These are phyloP conservation scores for Xylariaceae sp. DNA, from an alignment of 2,329 filamentous ascomycete species.

Conservation along the genomic window DNA sequence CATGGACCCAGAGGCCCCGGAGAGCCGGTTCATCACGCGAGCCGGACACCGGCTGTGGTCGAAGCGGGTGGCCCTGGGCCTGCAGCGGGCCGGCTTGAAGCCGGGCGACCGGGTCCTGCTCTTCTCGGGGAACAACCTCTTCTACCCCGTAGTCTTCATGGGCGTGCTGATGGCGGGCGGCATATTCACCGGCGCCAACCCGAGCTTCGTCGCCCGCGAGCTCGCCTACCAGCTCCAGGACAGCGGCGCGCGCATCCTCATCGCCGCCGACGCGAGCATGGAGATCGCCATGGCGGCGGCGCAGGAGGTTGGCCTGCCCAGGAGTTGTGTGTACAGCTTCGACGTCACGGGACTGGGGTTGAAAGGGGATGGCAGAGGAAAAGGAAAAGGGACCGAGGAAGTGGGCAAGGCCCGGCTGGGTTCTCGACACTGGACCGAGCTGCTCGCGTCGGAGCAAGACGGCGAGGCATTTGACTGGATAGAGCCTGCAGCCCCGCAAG, in stretches of 20 bases:
- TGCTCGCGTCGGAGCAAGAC: constrained; percentile 29
- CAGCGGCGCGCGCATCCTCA: constrained; percentile 60
- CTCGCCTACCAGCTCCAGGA: constrained; percentile 71
- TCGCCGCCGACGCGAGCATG: constrained; percentile 56
- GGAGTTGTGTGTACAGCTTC: constrained; percentile 58
- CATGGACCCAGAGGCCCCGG: constrained; percentile 61
- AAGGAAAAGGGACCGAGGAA: too few relatives aligned
- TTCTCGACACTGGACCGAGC: constrained; percentile 25
- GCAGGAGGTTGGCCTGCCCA: constrained; percentile 47
- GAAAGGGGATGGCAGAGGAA: too few relatives aligned
- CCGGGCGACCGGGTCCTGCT: constrained; percentile 66
- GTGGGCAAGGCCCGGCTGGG: constrained; percentile 23
- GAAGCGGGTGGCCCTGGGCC: constrained; percentile 65
- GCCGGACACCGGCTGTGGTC: constrained; percentile 62
- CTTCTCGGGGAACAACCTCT: constrained; percentile 68
- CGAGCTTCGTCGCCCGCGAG: constrained; percentile 63
- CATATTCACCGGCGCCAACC: constrained; percentile 72
- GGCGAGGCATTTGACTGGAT: constrained; percentile 60
- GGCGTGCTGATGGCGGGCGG: constrained; percentile 73
- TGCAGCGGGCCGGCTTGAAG: constrained; percentile 58
- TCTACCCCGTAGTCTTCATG: constrained; percentile 65
- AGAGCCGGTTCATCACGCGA: constrained; percentile 61
- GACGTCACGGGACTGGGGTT: constrained; percentile 47
- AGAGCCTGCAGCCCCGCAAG: constrained; percentile 45
- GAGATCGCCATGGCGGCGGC: constrained; percentile 64